Evolutionary conservation across 768 basidiomycete genomes (phyloP).

Genomic region (Leccinum truebloodii): DNA sequence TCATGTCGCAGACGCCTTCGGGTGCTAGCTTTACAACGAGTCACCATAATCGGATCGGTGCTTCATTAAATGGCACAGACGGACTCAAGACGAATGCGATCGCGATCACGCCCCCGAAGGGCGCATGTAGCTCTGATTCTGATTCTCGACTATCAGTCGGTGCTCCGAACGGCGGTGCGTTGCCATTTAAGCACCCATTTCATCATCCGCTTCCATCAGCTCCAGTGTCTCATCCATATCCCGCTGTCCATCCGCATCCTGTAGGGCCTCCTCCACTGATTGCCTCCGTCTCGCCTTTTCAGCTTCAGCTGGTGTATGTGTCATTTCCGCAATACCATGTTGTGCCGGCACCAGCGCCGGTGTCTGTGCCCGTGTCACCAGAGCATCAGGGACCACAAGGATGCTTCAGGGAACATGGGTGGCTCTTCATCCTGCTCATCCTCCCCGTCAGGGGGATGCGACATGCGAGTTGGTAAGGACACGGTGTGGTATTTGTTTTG

Average conservation of each 20-base stretch:
- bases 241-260: constrained; percentile 2
- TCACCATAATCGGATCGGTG: not conserved
- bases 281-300: constrained; percentile 15
- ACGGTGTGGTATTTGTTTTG: too few species aligned
- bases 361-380: too few species aligned
- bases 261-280: constrained; percentile 15
- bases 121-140: not conserved
- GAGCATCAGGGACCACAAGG: too few species aligned
- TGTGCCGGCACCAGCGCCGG: constrained; percentile 3
- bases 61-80: not conserved
- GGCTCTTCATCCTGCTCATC: too few species aligned
- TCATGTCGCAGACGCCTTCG: constrained; percentile 11
- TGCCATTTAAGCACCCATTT: not conserved
- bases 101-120: constrained; percentile 4
- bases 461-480: too few species aligned
- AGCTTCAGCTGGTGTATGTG: constrained; percentile 19
- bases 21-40: not conserved
- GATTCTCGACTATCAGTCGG: constrained; percentile 3
- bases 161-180: constrained; percentile 3
- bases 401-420: too few species aligned
- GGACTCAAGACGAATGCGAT: constrained; percentile 11
- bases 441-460: too few species aligned
- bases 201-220: constrained; percentile 16
- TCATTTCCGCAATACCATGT: constrained; percentile 23
- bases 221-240: constrained; percentile 2